Evolutionary conservation across 2,329 filamentous ascomycete genomes (phyloP).

Genomic region (Hymenoscyphus infarciens): DNA sequence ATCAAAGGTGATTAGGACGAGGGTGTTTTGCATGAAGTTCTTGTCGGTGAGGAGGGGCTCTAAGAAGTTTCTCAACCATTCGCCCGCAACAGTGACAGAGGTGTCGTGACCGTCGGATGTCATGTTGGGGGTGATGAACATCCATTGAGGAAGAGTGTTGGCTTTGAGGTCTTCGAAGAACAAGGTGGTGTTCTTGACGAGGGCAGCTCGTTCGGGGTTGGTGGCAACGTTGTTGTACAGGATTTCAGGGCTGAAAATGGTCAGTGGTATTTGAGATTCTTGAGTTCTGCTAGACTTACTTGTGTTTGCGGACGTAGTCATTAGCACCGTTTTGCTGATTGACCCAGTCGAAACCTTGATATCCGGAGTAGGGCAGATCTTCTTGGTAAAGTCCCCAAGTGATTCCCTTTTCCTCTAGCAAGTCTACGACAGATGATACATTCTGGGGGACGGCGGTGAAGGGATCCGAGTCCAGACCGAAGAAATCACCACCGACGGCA

Average conservation of each 20-base stretch:
- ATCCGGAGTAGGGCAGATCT: conserved; percentile 72
- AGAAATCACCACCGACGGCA: conserved; percentile 14
- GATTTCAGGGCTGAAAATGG: conserved; percentile 44
- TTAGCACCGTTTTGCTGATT: conserved; percentile 65
- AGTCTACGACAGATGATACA: conserved; percentile 63
- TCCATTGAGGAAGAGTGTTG: conserved; percentile 66
- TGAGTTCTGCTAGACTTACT: conserved; percentile 40
- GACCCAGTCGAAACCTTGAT: conserved; percentile 58
- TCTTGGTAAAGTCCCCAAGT: conserved; percentile 74
- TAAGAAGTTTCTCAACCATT: conserved; percentile 66
- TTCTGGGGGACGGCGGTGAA: conserved; percentile 57
- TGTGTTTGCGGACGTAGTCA: conserved; percentile 82
- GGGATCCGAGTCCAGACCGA: conserved; percentile 44
- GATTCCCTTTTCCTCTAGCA: conserved; percentile 62
- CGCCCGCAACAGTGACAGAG: conserved; percentile 63
- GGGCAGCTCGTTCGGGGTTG: conserved; percentile 55
- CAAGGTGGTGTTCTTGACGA: conserved; percentile 70
- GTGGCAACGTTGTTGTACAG: conserved; percentile 63
- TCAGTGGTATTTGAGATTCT: conserved; percentile 3
- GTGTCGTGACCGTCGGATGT: conserved; percentile 74
- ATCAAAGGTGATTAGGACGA: conserved; percentile 76
- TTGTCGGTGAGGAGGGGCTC: conserved; percentile 64
- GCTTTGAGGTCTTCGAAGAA: conserved; percentile 65
- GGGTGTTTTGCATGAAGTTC: conserved; percentile 71
- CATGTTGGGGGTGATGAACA: conserved; percentile 72